These are phyloP conservation scores for Pichia sp. DNA, from an alignment of 1,139 yeast genomes.

Conservation along the genomic window DNA sequence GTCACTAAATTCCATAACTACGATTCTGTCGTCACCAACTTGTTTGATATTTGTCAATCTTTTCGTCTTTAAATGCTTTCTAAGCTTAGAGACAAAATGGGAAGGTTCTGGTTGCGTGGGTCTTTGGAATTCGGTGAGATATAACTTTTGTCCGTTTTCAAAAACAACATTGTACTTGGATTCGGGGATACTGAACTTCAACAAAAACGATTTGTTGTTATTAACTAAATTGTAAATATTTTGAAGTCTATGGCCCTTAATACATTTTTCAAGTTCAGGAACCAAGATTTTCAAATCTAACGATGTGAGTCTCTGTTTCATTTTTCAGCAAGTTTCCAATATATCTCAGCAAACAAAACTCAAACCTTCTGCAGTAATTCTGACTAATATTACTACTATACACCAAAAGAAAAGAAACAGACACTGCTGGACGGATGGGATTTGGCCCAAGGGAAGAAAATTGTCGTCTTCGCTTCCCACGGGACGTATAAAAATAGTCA, in stretches of 20 bases:
- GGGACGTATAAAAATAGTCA: too few relatives aligned
- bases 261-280: slow-evolving; percentile 48
- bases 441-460: too few relatives aligned
- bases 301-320: slow-evolving; percentile 79
- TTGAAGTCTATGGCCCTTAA: slow-evolving; percentile 65
- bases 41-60: slow-evolving; percentile 68
- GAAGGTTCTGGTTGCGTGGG: slow-evolving; percentile 78
- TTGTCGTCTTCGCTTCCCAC: too few relatives aligned
- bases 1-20: slow-evolving; percentile 76
- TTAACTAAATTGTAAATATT: slow-evolving; percentile 78
- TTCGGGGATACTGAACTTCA: slow-evolving; percentile 80
- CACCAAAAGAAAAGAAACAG: too few relatives aligned
- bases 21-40: slow-evolving; percentile 68
- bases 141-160: slow-evolving; percentile 82
- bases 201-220: slow-evolving; percentile 63
- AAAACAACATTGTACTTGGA: slow-evolving; percentile 67
- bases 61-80: slow-evolving; percentile 80
- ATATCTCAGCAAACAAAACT: too few relatives aligned
- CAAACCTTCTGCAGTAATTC: too few relatives aligned
- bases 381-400: too few relatives aligned
- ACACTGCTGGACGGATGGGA: too few relatives aligned
- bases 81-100: slow-evolving; percentile 72
- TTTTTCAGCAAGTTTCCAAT: slow-evolving; percentile 1
- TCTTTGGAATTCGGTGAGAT: slow-evolving; percentile 72
- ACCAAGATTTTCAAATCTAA: slow-evolving; percentile 70